Conservation (phyloP, 345 rosid species). For the Dipteronia dyeriana region DNA sequence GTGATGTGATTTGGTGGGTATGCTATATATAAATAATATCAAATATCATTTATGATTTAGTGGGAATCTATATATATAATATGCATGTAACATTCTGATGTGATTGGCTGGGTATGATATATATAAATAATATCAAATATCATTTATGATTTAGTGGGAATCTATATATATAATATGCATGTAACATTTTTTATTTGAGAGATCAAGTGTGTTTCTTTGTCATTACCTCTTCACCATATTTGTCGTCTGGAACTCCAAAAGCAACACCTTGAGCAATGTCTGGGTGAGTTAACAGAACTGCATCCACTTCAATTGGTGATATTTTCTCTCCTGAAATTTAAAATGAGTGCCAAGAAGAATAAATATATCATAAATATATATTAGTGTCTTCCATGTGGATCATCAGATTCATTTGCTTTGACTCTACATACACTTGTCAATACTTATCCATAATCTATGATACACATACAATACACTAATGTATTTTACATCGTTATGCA, state of each 20-base stretch:
- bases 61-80: neutral
- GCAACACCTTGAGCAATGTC: conserved; percentile 45
- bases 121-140: neutral
- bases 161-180: neutral
- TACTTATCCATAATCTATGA: too few species aligned
- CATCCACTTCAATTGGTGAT: conserved; percentile 57
- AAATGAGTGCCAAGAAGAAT: neutral
- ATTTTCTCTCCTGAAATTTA: conserved; percentile 47
- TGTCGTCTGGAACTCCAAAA: conserved; percentile 50
- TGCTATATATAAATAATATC: neutral
- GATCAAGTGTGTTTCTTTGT: neutral
- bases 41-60: neutral
- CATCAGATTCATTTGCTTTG: too few species aligned
- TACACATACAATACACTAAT: too few species aligned
- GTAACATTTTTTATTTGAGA: neutral
- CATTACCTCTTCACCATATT: conserved; percentile 56
- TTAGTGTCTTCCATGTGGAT: too few species aligned
- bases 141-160: neutral
- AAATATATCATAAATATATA: too few species aligned
- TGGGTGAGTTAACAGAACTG: conserved; percentile 44
- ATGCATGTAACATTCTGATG: too few species aligned
- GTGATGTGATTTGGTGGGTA: neutral
- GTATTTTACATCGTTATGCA: too few species aligned
- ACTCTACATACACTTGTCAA: too few species aligned
- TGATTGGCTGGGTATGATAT: neutral